Conservation (phyloP, 2,329 filamentous ascomycete species). For the Rosellinia necatrix region DNA sequence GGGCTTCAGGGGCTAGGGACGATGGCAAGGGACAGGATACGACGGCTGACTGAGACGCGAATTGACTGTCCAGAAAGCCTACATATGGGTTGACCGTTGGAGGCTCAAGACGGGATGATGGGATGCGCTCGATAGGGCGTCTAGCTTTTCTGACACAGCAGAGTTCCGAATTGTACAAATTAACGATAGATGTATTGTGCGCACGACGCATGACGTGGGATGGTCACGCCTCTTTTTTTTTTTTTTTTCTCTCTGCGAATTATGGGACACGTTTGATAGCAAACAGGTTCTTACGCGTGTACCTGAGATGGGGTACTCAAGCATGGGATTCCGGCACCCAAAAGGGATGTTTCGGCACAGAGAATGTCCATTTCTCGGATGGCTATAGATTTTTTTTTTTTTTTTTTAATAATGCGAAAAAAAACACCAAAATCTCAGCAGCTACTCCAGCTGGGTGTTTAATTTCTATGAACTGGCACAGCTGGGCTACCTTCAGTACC, state of each 20-base stretch:
- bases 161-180: slow-evolving; percentile 33
- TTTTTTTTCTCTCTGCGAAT: slow-evolving; percentile 11
- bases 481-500: no score
- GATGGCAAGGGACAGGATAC: background rate
- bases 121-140: background rate
- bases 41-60: background rate
- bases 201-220: slow-evolving; percentile 27
- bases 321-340: slow-evolving; percentile 1
- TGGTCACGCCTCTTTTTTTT: slow-evolving; percentile 21
- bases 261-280: slow-evolving; percentile 18
- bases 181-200: slow-evolving; percentile 34
- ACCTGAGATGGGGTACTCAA: background rate
- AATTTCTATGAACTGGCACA: no score
- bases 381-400: slow-evolving; percentile 19
- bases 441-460: no score
- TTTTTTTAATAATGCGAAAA: slow-evolving; percentile 16
- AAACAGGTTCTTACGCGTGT: slow-evolving; percentile 17
- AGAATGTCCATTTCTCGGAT: background rate
- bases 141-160: slow-evolving; percentile 10
- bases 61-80: background rate
- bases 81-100: background rate
- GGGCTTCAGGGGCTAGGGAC: background rate
- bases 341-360: slow-evolving; percentile 5
- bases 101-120: background rate
- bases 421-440: no score